A percentile compares a stretch with the other conserved stretches of the same genome.
phyloP scores from a whole-genome alignment of 1,139 yeast species.

The Debaryomyces udenii region DNA sequence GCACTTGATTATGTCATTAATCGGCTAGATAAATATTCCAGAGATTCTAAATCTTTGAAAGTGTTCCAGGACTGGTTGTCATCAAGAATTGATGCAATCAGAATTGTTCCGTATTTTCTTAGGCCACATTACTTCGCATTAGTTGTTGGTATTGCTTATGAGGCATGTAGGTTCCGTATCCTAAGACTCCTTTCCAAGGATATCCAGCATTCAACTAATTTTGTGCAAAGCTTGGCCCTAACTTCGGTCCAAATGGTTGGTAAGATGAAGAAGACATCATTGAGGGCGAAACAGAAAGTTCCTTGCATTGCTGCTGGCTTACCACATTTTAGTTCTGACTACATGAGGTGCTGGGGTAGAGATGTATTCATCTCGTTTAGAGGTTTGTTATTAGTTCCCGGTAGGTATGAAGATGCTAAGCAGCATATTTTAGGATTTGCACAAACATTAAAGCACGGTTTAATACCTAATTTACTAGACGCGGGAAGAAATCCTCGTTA shows the following conservation, averaged over 20 bases:
- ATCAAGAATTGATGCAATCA: slow-evolving; percentile 65
- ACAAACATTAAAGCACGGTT: slow-evolving; percentile 88
- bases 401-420: slow-evolving; percentile 77
- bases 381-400: slow-evolving; percentile 79
- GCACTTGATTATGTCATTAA: slow-evolving; percentile 76
- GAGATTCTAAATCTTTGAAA: slow-evolving; percentile 46
- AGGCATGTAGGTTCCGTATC: slow-evolving; percentile 73
- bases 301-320: slow-evolving; percentile 94
- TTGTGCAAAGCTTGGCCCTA: slow-evolving; percentile 78
- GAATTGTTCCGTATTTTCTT: slow-evolving; percentile 72
- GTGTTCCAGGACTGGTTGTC: slow-evolving; percentile 70
- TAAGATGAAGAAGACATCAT: slow-evolving; percentile 69
- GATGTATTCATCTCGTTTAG: slow-evolving; percentile 88
- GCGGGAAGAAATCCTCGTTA: slow-evolving; percentile 93
- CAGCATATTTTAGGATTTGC: slow-evolving; percentile 86
- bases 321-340: slow-evolving; percentile 88
- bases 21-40: slow-evolving; percentile 61
- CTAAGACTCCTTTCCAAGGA: slow-evolving; percentile 56
- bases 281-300: slow-evolving; percentile 62
- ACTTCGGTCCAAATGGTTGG: slow-evolving; percentile 91
- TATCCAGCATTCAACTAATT: slow-evolving; percentile 65
- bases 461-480: slow-evolving; percentile 90
- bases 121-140: slow-evolving; percentile 87
- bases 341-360: slow-evolving; percentile 98
- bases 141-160: slow-evolving; percentile 78